Conservation (phyloP, 2,329 filamentous ascomycete genomes). For the Colletotrichum navitas region DNA sequence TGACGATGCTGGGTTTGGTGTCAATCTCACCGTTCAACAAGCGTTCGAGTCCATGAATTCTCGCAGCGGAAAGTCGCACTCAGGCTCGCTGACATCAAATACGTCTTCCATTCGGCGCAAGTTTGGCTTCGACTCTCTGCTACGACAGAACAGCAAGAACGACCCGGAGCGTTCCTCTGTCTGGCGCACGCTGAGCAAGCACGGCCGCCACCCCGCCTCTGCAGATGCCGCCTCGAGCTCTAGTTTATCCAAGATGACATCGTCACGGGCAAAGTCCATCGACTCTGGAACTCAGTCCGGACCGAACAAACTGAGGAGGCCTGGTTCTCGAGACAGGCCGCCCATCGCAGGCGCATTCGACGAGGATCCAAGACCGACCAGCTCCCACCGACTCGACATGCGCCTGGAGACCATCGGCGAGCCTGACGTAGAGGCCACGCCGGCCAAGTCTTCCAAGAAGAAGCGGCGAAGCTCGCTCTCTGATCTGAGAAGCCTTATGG, state of each 20-base stretch:
- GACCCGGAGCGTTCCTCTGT: conserved; percentile 80
- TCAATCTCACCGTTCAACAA: conserved; percentile 49
- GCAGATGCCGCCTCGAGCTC: conserved; percentile 70
- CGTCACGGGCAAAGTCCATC: conserved; percentile 81
- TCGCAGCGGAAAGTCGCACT: conserved; percentile 71
- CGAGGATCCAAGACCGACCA: conserved; percentile 66
- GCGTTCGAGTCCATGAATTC: conserved; percentile 72
- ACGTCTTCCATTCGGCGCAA: conserved; percentile 87
- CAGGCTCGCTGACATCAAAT: conserved; percentile 85
- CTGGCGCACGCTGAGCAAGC: conserved; percentile 90
- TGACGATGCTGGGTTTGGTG: conserved; percentile 65
- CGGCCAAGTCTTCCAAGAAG: conserved; percentile 67
- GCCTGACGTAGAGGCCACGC: conserved; percentile 56
- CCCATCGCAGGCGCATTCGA: conserved; percentile 74
- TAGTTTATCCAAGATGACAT: conserved; percentile 73
- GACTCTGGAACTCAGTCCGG: conserved; percentile 70
- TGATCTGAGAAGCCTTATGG: conserved; percentile 80
- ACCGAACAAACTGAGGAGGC: conserved; percentile 65
- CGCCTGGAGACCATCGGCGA: conserved; percentile 71
- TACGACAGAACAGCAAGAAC: conserved; percentile 83
- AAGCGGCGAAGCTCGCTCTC: conserved; percentile 94
- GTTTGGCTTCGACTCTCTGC: conserved; percentile 82
- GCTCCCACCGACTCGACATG: conserved; percentile 68
- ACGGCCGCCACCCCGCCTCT: conserved; percentile 70
- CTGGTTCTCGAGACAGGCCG: conserved; percentile 70